Conservation (phyloP, 1,284 basidiomycete species). For the Lentinula novae-zelandiae region DNA sequence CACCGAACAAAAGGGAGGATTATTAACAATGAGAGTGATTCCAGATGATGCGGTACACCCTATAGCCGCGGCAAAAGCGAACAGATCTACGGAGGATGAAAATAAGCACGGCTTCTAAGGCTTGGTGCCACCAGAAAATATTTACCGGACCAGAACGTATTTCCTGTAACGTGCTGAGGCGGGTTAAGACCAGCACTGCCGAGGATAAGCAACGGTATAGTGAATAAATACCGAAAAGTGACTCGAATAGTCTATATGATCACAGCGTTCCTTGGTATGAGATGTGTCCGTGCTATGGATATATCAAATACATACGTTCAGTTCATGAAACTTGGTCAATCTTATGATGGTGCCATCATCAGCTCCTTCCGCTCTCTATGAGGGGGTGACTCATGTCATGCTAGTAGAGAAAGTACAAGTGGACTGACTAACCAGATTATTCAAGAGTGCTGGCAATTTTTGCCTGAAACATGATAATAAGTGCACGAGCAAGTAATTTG, state of each 20-base stretch:
- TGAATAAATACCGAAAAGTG: constrained; percentile 66
- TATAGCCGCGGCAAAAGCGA: constrained; percentile 54
- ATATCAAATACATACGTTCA: constrained; percentile 35
- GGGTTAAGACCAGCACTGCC: constrained; percentile 62
- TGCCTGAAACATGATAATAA: constrained; percentile 33
- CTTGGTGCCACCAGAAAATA: neutral
- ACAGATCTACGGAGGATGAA: constrained; percentile 40
- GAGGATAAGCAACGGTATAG: constrained; percentile 57
- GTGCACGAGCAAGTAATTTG: constrained; percentile 1
- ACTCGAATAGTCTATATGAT: constrained; percentile 57
- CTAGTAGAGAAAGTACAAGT: neutral
- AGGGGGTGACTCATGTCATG: neutral
- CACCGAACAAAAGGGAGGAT: neutral
- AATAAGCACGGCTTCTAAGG: neutral
- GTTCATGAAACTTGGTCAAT: constrained; percentile 71
- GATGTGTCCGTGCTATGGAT: neutral
- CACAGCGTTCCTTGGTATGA: neutral
- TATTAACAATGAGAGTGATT: constrained; percentile 66
- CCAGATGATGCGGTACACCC: constrained; percentile 64
- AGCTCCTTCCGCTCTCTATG: constrained; percentile 51
- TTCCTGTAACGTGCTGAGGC: constrained; percentile 62
- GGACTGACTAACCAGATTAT: constrained; percentile 48
- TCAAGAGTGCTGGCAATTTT: constrained; percentile 62
- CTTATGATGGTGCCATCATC: constrained; percentile 64
- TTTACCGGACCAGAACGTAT: constrained; percentile 45